These are phyloP conservation scores for Podospora anserina DNA, from an alignment of 495 filamentous ascomycete genomes.

Conservation along the genomic window DNA sequence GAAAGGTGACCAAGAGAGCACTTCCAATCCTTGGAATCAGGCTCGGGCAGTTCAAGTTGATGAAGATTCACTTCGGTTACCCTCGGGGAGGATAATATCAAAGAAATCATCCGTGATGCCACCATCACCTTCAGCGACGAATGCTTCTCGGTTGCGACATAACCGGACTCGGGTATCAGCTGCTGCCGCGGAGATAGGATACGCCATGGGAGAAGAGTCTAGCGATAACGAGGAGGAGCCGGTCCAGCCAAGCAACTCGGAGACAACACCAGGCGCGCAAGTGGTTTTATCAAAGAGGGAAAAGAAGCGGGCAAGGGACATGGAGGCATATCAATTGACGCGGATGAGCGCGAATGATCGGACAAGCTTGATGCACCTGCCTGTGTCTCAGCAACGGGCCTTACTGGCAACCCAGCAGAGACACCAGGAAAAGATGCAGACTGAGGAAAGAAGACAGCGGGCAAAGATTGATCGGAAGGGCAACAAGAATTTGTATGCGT, in stretches of 20 bases:
- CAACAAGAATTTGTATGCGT: constrained; percentile 13
- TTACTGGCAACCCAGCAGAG: constrained; percentile 32
- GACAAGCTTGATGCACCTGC: constrained; percentile 30
- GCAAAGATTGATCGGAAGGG: constrained; percentile 9
- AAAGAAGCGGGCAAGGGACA: constrained; percentile 19
- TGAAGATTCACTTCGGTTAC: not conserved
- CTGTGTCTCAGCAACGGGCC: constrained; percentile 29
- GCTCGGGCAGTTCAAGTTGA: not conserved
- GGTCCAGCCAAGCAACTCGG: not conserved
- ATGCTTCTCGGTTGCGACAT: not conserved
- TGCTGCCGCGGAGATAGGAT: not conserved
- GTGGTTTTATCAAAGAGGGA: constrained; percentile 1
- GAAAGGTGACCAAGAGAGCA: constrained; percentile 17
- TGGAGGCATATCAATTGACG: constrained; percentile 24
- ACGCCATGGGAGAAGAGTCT: not conserved
- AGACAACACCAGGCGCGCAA: not conserved
- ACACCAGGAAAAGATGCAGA: constrained; percentile 28
- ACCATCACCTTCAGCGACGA: too few species aligned
- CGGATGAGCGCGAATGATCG: constrained; percentile 31
- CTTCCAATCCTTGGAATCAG: not conserved
- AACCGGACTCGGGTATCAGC: not conserved
- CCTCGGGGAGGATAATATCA: constrained; percentile 8
- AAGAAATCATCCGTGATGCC: not conserved
- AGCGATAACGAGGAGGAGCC: not conserved
- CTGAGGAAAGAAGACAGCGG: constrained; percentile 17